These are phyloP conservation scores for Blastomyces emzantsi DNA, from an alignment of 2,329 filamentous ascomycete genomes.

Conservation along the genomic window DNA sequence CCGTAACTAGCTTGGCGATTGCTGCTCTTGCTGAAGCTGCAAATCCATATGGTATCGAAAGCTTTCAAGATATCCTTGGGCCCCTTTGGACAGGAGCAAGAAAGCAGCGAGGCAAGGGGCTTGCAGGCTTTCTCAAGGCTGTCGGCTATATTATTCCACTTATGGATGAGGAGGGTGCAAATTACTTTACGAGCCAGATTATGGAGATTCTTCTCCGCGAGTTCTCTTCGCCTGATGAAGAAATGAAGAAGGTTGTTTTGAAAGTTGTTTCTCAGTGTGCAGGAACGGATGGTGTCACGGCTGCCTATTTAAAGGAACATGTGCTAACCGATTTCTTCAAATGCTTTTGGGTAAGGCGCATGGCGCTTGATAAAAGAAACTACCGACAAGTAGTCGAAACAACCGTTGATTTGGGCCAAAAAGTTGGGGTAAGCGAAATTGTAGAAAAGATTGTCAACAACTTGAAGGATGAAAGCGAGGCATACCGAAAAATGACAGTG, in stretches of 20 bases:
- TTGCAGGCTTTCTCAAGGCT: conserved; percentile 93
- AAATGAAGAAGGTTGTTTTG: conserved; percentile 99
- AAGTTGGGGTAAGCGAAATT: conserved; percentile 95
- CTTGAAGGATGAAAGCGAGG: conserved; percentile 94
- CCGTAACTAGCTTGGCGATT: conserved; percentile 89
- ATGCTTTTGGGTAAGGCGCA: conserved; percentile 94
- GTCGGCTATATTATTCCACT: conserved; percentile 97
- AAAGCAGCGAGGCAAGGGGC: conserved; percentile 91
- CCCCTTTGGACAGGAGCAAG: conserved; percentile 93
- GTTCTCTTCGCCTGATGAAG: conserved; percentile 93
- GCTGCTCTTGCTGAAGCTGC: conserved; percentile 92
- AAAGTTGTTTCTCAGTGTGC: conserved; percentile 97
- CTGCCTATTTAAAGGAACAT: conserved; percentile 88
- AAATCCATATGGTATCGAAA: conserved; percentile 98
- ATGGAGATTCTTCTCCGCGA: conserved; percentile 97
- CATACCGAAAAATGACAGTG: conserved; percentile 98
- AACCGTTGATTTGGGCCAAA: conserved; percentile 92
- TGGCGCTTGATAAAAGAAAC: conserved; percentile 96
- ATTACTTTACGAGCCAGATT: conserved; percentile 97
- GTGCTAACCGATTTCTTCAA: conserved; percentile 97
- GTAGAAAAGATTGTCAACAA: conserved; percentile 88
- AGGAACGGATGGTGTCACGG: conserved; percentile 87
- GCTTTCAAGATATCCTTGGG: conserved; percentile 95
- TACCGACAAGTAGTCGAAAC: conserved; percentile 98
- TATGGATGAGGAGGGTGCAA: conserved; percentile 99